A percentile compares a stretch with the other conserved stretches of the same genome.
Evolutionary conservation across 2,329 filamentous ascomycete species (phyloP).

Genomic region (Diaporthe sp.): DNA sequence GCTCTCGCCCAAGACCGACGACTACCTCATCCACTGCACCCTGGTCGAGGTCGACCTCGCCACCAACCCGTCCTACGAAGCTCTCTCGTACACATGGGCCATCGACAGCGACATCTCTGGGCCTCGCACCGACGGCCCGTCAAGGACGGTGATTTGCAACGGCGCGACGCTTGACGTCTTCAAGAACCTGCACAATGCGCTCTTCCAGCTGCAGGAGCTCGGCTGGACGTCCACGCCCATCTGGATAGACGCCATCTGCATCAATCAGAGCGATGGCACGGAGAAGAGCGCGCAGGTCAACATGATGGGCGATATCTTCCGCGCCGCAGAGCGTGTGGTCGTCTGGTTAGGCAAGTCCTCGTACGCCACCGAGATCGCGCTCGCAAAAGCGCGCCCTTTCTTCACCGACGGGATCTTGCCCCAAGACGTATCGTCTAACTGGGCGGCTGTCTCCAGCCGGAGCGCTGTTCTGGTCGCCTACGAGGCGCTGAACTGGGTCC

Average conservation of each 20-base stretch:
- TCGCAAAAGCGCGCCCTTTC: background rate
- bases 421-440: background rate
- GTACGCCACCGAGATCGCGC: conserved; percentile 9
- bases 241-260: conserved; percentile 4
- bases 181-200: conserved; percentile 18
- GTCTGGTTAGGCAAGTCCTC: conserved; percentile 10
- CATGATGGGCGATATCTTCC: conserved; percentile 20
- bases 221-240: conserved; percentile 1
- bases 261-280: background rate
- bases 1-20: background rate
- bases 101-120: conserved; percentile 15
- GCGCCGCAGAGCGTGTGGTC: conserved; percentile 1
- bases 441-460: background rate
- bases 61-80: background rate
- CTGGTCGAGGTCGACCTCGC: background rate
- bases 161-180: background rate
- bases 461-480: background rate
- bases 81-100: conserved; percentile 14
- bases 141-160: background rate
- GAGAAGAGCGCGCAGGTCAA: conserved; percentile 3
- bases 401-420: background rate
- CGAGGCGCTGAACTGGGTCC: conserved; percentile 13
- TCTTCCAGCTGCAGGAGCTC: background rate
- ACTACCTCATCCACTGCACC: background rate
- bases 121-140: background rate